phyloP scores from a whole-genome alignment of 108 stramenopile genomes.

The Conticribra guillardii region DNA sequence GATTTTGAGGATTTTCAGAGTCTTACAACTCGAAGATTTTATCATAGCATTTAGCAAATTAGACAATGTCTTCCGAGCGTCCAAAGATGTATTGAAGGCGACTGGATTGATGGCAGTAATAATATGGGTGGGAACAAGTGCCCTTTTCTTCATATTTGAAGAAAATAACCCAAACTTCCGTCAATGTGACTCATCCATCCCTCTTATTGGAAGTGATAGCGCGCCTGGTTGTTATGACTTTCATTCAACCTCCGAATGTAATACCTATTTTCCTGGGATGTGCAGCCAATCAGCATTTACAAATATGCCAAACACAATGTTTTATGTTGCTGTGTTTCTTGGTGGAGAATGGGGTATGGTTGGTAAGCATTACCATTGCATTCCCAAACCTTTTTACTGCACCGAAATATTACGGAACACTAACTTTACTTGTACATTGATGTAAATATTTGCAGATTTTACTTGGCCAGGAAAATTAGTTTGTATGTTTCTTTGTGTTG shows the following conservation, averaged over 20 bases:
- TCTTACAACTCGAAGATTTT: slow-evolving; percentile 91
- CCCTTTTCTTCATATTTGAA: slow-evolving; percentile 90
- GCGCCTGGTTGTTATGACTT: slow-evolving; percentile 79
- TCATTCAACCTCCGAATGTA: slow-evolving; percentile 64
- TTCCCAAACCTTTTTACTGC: background rate
- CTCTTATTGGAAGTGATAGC: slow-evolving; percentile 38
- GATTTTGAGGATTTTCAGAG: slow-evolving; percentile 87
- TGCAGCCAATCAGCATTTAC: slow-evolving; percentile 82
- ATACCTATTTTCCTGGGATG: slow-evolving; percentile 73
- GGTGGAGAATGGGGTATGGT: slow-evolving; percentile 93
- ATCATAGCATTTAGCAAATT: slow-evolving; percentile 89
- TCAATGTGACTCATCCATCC: slow-evolving; percentile 69
- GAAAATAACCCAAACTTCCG: slow-evolving; percentile 85
- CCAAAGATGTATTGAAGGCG: slow-evolving; percentile 87
- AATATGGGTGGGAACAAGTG: slow-evolving; percentile 90
- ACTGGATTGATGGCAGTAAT: slow-evolving; percentile 89
- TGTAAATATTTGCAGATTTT: too few relatives aligned
- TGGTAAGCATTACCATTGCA: slow-evolving; percentile 21
- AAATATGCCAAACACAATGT: slow-evolving; percentile 86
- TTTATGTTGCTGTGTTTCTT: slow-evolving; percentile 88
- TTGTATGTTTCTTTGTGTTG: slow-evolving; percentile 81
- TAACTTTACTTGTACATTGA: too few relatives aligned
- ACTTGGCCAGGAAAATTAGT: slow-evolving; percentile 88
- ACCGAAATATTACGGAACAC: background rate
- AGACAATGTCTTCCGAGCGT: slow-evolving; percentile 90